Conservation (phyloP, 768 basidiomycete genomes). For the Amanita phalloides region DNA sequence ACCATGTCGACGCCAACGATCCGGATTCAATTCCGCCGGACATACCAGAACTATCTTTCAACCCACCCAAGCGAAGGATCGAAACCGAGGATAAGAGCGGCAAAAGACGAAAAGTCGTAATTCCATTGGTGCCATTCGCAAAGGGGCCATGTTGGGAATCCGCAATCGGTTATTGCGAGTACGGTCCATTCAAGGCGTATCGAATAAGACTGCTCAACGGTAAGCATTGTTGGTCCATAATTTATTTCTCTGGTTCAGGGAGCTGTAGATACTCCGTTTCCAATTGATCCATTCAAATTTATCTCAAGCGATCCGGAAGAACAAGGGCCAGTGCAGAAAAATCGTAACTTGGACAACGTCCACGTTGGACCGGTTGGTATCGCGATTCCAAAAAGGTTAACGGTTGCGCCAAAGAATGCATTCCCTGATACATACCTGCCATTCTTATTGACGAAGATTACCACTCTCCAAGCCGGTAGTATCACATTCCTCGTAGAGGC, state of each 20-base stretch:
- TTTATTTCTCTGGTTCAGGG: background rate
- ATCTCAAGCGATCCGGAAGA: constrained; percentile 39
- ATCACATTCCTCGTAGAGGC: constrained; percentile 61
- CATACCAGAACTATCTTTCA: constrained; percentile 11
- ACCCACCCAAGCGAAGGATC: constrained; percentile 54
- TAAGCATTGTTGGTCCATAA: constrained; percentile 15
- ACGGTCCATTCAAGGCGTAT: constrained; percentile 64
- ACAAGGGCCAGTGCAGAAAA: constrained; percentile 18
- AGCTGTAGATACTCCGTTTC: constrained; percentile 52
- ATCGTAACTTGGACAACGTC: constrained; percentile 5
- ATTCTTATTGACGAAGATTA: constrained; percentile 52
- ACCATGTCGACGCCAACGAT: constrained; percentile 33
- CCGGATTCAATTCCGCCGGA: constrained; percentile 26
- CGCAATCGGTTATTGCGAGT: constrained; percentile 51
- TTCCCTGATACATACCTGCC: constrained; percentile 64
- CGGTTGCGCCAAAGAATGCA: constrained; percentile 34
- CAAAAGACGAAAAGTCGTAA: constrained; percentile 70
- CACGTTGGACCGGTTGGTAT: constrained; percentile 20
- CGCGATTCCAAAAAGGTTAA: constrained; percentile 19
- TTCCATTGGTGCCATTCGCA: constrained; percentile 68
- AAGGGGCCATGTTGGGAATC: constrained; percentile 82
- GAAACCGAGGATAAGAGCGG: constrained; percentile 36
- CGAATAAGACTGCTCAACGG: constrained; percentile 81
- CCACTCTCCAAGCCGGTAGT: constrained; percentile 46
- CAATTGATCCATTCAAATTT: constrained; percentile 73